phyloP scores from a whole-genome alignment of 179 eudicot species.

The Beta corolliflora region DNA sequence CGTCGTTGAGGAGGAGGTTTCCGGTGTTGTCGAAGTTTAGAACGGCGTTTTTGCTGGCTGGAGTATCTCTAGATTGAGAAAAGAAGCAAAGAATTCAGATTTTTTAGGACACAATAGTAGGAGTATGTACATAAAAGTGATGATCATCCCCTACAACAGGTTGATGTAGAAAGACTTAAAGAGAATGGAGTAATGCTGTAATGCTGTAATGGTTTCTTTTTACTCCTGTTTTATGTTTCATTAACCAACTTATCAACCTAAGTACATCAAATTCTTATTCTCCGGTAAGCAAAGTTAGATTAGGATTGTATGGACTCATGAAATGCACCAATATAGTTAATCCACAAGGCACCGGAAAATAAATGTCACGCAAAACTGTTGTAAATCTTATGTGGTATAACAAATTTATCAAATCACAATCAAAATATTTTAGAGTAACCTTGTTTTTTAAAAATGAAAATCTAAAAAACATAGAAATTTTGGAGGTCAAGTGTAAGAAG shows the following conservation, averaged over 20 bases:
- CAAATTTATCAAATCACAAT: no score
- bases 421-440: no score
- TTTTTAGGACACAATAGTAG: slow-evolving; percentile 21
- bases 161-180: slow-evolving; percentile 10
- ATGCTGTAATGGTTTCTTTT: neutral
- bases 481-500: no score
- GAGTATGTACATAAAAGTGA: slow-evolving; percentile 14
- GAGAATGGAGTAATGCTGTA: neutral
- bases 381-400: no score
- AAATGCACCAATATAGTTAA: neutral
- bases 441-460: no score
- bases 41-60: slow-evolving; percentile 60
- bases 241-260: neutral
- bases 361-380: no score
- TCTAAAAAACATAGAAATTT: no score
- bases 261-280: neutral
- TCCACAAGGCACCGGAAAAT: neutral
- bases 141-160: slow-evolving; percentile 23
- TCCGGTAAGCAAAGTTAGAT: neutral
- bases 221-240: neutral
- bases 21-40: slow-evolving; percentile 59
- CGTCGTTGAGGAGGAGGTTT: slow-evolving; percentile 68
- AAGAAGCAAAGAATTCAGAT: slow-evolving; percentile 18
- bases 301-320: neutral
- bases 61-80: slow-evolving; percentile 54